Percentiles rank a stretch among this genome's conserved stretches.
Conservation (phyloP, 2,329 filamentous ascomycete genomes). For the Neopestalotiopsis sp. region DNA sequence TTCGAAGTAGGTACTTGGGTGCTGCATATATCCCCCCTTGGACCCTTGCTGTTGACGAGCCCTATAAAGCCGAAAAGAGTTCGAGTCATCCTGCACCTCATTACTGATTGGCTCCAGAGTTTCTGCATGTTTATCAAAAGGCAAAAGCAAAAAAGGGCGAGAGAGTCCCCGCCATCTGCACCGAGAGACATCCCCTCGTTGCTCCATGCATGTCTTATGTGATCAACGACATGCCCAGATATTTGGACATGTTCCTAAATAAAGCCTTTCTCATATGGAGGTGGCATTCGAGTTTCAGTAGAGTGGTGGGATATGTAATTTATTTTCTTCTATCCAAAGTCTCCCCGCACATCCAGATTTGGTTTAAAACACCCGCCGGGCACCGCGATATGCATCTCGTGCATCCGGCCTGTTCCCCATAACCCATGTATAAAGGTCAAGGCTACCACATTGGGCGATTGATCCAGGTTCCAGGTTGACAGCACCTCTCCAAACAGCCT, state of each 20-base stretch:
- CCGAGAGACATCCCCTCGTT: background rate
- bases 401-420: background rate
- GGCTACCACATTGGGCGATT: slow-evolving; percentile 6
- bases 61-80: background rate
- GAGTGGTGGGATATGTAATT: background rate
- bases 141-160: background rate
- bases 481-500: background rate
- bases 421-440: slow-evolving; percentile 6
- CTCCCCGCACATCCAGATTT: slow-evolving; percentile 8
- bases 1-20: background rate
- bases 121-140: slow-evolving; percentile 14
- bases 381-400: slow-evolving; percentile 10
- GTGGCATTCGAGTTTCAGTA: background rate
- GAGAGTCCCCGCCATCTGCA: background rate
- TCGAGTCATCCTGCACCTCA: background rate
- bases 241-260: background rate
- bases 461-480: slow-evolving; percentile 4
- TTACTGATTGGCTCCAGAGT: slow-evolving; percentile 7
- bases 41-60: background rate
- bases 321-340: background rate
- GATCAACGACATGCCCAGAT: background rate
- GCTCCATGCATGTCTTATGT: background rate
- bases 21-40: background rate
- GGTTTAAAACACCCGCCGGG: slow-evolving; percentile 6
- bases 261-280: background rate